Base-by-base conservation (phyloP, 176 grass and related monocot genomes). In the Guadua angustifolia region DNA sequence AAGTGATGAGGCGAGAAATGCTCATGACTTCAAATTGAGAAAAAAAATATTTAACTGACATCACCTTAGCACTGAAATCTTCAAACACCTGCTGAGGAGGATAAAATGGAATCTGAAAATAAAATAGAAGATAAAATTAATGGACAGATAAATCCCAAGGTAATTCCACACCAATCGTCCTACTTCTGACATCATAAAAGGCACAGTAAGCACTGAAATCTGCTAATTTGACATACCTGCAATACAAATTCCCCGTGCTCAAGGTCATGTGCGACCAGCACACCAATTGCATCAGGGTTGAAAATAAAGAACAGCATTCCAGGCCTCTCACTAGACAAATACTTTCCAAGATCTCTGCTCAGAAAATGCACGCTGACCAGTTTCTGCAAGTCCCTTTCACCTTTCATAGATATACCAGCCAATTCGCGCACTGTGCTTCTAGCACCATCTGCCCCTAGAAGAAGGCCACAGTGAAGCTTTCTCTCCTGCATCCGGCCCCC, bases 241-340 rank as follows among this genome's bases (percentile, higher is more conserved):
- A 98, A 87, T 39, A 98, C 91, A 86, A 95, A 98, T 70, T 98
- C 93, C 49, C 96, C 96, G 90, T 95, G 63, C 66, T 95, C 86
- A 77, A 98, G 90, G 83, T 95, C 92, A 94, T 98, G 96, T 36
- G 93, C 93, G 40, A 98, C 96, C 29, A 98, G 89, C 18, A 95
- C 89, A 55, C 96, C 96, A 52, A 92, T 92, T 36, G 91, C 91
- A 9, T 87, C 83, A 14, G 83, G 89, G 83, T 98, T 95, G 61
- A 98, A 98, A 82, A 95, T 84, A 83, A 95, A 95, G 79, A 93
- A 95, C n/a, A 98, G 69, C 96, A 95, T 98, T 33, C 93, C 96
- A 69, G 93, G 93, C 57, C 95, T 98, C 69, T 94, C 52, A 24
- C 81, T 83, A 55, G 87, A 86, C 45, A 98, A 86, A 87, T 93